Percentiles rank a stretch among this genome's conserved stretches.
Conservation (phyloP, 2,329 filamentous ascomycete species). For the Apiospora aurea region DNA sequence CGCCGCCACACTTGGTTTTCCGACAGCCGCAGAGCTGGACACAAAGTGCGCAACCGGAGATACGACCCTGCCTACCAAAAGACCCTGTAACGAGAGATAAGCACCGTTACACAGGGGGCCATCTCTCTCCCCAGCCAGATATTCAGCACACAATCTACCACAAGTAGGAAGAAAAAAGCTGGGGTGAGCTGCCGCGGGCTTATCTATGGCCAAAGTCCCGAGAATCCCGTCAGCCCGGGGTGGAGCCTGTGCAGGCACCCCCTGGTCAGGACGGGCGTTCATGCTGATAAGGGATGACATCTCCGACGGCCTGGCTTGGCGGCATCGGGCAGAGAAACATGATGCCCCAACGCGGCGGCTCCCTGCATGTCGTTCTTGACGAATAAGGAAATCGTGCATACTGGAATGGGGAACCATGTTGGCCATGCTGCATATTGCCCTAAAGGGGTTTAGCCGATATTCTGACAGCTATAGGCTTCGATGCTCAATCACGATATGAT, state of each 20-base stretch:
- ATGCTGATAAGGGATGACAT: conserved; percentile 11
- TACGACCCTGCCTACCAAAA: background rate
- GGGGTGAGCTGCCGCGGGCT: background rate
- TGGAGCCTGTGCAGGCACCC: background rate
- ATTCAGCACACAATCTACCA: background rate
- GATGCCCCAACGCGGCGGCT: background rate
- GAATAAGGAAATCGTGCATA: background rate
- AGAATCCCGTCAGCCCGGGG: conserved; percentile 5
- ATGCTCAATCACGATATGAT: background rate
- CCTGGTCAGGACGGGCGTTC: background rate
- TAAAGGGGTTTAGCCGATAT: background rate
- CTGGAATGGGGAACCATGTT: background rate
- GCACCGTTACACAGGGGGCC: background rate
- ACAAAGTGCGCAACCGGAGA: background rate
- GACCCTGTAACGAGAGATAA: background rate
- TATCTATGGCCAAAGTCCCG: background rate
- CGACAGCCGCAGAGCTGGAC: background rate
- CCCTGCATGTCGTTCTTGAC: background rate
- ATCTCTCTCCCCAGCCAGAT: background rate
- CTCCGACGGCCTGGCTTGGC: background rate
- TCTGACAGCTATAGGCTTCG: background rate
- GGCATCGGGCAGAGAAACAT: background rate
- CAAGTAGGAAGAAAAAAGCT: background rate
- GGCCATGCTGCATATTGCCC: background rate
- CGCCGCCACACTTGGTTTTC: background rate